A percentile compares a stretch with the other conserved stretches of the same genome.
Conservation (phyloP, 2,329 filamentous ascomycete genomes). For the Fusarium oxysporum region DNA sequence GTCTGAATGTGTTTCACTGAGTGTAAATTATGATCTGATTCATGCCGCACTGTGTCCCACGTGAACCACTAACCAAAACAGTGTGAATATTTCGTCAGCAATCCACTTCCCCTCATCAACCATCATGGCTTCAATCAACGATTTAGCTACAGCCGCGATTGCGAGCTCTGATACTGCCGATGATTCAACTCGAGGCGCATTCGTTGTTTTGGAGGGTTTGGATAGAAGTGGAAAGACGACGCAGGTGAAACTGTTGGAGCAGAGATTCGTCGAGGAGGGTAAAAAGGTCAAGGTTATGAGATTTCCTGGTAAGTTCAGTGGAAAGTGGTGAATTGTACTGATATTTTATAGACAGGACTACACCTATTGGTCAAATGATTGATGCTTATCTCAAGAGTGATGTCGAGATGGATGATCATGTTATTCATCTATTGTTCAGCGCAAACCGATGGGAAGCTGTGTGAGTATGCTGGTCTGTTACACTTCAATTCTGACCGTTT, state of each 20-base stretch:
- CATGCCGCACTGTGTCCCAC: conserved; percentile 28
- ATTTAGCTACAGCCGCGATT: conserved; percentile 61
- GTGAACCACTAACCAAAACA: conserved; percentile 32
- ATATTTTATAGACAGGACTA: conserved; percentile 74
- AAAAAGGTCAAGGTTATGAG: conserved; percentile 64
- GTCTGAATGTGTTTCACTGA: neutral
- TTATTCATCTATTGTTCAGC: conserved; percentile 89
- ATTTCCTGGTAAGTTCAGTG: conserved; percentile 63
- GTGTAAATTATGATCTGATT: conserved; percentile 11
- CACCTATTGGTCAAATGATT: conserved; percentile 88
- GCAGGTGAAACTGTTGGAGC: conserved; percentile 78
- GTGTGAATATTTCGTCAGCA: conserved; percentile 26
- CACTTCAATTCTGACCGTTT: conserved; percentile 5
- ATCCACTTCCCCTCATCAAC: conserved; percentile 26
- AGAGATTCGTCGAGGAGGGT: conserved; percentile 63
- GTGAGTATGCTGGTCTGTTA: conserved; percentile 52
- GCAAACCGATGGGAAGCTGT: conserved; percentile 88
- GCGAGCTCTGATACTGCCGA: conserved; percentile 45
- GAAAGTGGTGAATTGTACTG: neutral
- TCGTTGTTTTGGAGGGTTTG: conserved; percentile 88
- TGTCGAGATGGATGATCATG: conserved; percentile 83
- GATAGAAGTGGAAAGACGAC: conserved; percentile 94
- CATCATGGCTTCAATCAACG: conserved; percentile 61
- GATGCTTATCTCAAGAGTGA: conserved; percentile 81
- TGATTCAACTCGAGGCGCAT: conserved; percentile 63